phyloP scores from a whole-genome alignment of 2,329 filamentous ascomycete genomes.

The Penicillium rolfsii region DNA sequence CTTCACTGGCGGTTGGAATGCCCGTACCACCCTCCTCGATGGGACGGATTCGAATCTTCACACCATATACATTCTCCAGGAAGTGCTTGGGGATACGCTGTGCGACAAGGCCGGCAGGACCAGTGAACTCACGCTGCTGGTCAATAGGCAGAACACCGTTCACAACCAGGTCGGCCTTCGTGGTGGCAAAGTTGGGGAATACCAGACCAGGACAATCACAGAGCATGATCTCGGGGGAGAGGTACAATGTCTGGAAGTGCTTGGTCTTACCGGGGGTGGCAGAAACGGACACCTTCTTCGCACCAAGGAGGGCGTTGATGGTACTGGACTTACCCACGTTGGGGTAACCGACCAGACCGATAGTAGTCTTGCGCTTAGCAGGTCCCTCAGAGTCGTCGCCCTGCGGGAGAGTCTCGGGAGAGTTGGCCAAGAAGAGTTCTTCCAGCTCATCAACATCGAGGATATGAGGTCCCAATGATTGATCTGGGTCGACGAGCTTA shows the following conservation, averaged over 20 bases:
- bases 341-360: slow-evolving; percentile 94
- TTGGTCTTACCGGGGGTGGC: slow-evolving; percentile 98
- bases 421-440: slow-evolving; percentile 78
- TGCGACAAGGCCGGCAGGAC: slow-evolving; percentile 80
- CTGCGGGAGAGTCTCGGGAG: slow-evolving; percentile 56
- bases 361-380: slow-evolving; percentile 70
- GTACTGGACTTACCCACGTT: slow-evolving; percentile 99
- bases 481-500: slow-evolving; percentile 29
- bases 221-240: slow-evolving; percentile 84
- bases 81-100: slow-evolving; percentile 84
- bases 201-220: slow-evolving; percentile 99
- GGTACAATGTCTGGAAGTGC: slow-evolving; percentile 97
- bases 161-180: slow-evolving; percentile 93
- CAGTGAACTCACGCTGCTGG: slow-evolving; percentile 89
- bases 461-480: slow-evolving; percentile 67
- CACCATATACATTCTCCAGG: slow-evolving; percentile 90
- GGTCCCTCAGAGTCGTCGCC: slow-evolving; percentile 52
- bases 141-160: slow-evolving; percentile 96
- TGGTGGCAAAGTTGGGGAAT: slow-evolving; percentile 96
- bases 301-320: slow-evolving; percentile 97
- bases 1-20: slow-evolving; percentile 77
- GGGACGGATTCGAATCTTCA: slow-evolving; percentile 79
- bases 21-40: slow-evolving; percentile 93
- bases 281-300: slow-evolving; percentile 98
- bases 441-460: slow-evolving; percentile 92